Evolutionary conservation across 2,329 filamentous ascomycete species (phyloP).

Genomic region (Diaporthe destruens): DNA sequence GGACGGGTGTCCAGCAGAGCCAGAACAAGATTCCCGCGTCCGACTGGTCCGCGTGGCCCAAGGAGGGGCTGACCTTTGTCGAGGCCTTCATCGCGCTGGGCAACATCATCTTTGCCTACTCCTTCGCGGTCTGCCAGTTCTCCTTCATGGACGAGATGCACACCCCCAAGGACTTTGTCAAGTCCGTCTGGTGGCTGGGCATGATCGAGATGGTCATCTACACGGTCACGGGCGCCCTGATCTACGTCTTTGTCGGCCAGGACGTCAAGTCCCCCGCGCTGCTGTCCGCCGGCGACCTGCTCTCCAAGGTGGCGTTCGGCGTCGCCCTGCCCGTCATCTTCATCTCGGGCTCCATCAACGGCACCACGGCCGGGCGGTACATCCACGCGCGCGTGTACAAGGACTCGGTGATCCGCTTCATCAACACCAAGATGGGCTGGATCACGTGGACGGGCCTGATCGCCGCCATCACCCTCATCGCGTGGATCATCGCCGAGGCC

Average conservation of each 20-base stretch:
- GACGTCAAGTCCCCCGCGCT: slow-evolving; percentile 76
- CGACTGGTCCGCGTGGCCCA: slow-evolving; percentile 61
- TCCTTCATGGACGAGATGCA: slow-evolving; percentile 68
- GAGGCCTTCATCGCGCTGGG: slow-evolving; percentile 71
- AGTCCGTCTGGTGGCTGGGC: slow-evolving; percentile 73
- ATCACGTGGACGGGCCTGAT: slow-evolving; percentile 69
- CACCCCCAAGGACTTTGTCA: slow-evolving; percentile 59
- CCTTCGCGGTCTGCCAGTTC: slow-evolving; percentile 66
- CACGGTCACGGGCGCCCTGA: slow-evolving; percentile 73
- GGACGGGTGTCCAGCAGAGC: slow-evolving; percentile 63
- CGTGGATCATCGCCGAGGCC: slow-evolving; percentile 78
- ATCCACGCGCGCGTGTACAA: slow-evolving; percentile 60
- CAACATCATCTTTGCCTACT: slow-evolving; percentile 80
- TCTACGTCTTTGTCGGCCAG: slow-evolving; percentile 77
- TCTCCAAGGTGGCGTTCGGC: slow-evolving; percentile 78
- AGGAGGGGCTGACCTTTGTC: slow-evolving; percentile 60
- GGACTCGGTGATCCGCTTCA: slow-evolving; percentile 57
- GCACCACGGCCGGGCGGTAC: slow-evolving; percentile 60
- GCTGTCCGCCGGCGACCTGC: slow-evolving; percentile 68
- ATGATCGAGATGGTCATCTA: slow-evolving; percentile 74
- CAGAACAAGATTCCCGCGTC: slow-evolving; percentile 47
- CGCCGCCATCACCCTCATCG: slow-evolving; percentile 69
- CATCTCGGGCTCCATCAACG: slow-evolving; percentile 79
- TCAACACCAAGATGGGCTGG: slow-evolving; percentile 64
- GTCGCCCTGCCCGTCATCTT: slow-evolving; percentile 80